These are phyloP conservation scores for Heliocybe sulcata DNA, from an alignment of 1,284 basidiomycete species.

Conservation along the genomic window DNA sequence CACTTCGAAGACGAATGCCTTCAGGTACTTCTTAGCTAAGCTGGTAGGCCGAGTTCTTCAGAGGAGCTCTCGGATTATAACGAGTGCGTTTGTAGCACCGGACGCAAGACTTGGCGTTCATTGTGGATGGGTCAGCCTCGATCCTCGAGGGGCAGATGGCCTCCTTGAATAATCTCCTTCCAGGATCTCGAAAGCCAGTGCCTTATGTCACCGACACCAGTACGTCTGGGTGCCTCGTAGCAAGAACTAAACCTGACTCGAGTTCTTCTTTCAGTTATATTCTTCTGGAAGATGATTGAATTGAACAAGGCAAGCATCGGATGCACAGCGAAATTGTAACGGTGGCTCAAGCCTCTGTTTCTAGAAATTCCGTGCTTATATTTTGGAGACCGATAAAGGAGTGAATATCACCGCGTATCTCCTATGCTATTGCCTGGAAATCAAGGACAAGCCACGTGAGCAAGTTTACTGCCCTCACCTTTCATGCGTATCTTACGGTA, in stretches of 20 bases:
- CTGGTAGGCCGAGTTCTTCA: constrained; percentile 42
- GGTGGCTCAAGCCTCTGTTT: not conserved
- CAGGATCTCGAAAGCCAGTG: constrained; percentile 74
- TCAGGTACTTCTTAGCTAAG: constrained; percentile 86
- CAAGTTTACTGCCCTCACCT: constrained; percentile 8
- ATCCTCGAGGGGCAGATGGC: constrained; percentile 73
- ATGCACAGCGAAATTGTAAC: not conserved
- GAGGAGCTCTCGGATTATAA: not conserved
- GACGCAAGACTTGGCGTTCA: constrained; percentile 78
- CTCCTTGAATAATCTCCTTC: constrained; percentile 67
- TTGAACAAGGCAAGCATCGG: constrained; percentile 66
- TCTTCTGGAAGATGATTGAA: constrained; percentile 89
- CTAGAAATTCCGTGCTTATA: constrained; percentile 80
- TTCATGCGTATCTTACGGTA: constrained; percentile 4
- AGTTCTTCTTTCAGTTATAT: constrained; percentile 46
- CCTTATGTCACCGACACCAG: constrained; percentile 79
- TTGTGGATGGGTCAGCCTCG: constrained; percentile 65
- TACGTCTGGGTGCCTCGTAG: constrained; percentile 27
- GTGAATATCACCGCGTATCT: constrained; percentile 74
- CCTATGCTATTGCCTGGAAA: constrained; percentile 73
- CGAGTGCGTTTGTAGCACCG: constrained; percentile 55
- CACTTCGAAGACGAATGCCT: constrained; percentile 74
- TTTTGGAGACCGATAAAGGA: constrained; percentile 74
- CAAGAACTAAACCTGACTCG: not conserved
- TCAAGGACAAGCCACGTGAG: constrained; percentile 86